Base-by-base conservation (phyloP, 768 basidiomycete species). In the Podaxis mareebaensis region DNA sequence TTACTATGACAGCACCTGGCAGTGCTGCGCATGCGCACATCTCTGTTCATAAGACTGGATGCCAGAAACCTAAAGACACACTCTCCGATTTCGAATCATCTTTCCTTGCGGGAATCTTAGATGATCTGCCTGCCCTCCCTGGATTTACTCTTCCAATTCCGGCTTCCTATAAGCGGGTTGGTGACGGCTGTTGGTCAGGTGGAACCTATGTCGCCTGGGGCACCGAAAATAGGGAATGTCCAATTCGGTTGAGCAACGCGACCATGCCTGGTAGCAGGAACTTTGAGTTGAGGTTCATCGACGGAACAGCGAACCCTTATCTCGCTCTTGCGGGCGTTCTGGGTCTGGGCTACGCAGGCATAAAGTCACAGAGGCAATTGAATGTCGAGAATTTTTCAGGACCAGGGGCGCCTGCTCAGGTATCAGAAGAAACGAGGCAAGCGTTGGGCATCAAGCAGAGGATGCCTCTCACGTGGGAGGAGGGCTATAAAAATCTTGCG, bases 161-260 rank as follows among this genome's bases (percentile, higher is more conserved):
- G 0, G 81, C 85, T 0, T 92, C 91, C 0, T 92, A 90, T 72
- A 74, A 77, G 12, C 83, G 91, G 13, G 78, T 92, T 69, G 59
- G 54, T 6, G 91, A 92, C 66, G 87, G 88, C 1, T 76, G 83
- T 20, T 90, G 88, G 87, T 81, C 85, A 0, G 89, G 91, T 28
- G 91, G 91, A 6, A 91, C 89, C 0, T 89, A 84, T 68, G 81
- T 85, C 38, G 78, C 74, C 64, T 92, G 87, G 86, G 91, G 90
- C 0, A 79, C 81, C 7, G 87, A 91, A 48, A 89, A 90, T 71
- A 83, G 86, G 46, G 90, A 92, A 70, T 76, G 80, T 1, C 85
- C 88, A 0, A 71, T 92, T 1, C 87, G 90, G 3, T 73, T 91
- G 24, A 79, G 79, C 56, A 86, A 85, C 55, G 74, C 76, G 0